Evolutionary conservation across 805 yeast species (phyloP).

Genomic region (Candida suzukii): DNA sequence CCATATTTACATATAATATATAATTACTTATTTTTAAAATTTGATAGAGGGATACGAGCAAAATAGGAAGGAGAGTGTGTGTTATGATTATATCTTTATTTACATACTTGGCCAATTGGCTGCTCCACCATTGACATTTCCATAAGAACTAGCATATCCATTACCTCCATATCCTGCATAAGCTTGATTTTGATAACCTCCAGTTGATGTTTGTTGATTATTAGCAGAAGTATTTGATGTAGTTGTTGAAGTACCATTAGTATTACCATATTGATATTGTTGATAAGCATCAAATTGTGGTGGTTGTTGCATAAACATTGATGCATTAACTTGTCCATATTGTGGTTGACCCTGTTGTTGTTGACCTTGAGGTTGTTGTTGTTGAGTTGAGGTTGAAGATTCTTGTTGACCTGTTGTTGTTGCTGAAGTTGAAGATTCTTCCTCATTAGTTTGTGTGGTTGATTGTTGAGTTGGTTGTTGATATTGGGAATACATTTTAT

Average conservation of each 20-base stretch:
- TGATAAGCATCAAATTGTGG: conserved; percentile 4
- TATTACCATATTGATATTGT: conserved; percentile 7
- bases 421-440: conserved; percentile 1
- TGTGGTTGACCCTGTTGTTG: conserved; percentile 12
- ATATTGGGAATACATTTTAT: neutral
- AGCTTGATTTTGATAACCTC: conserved; percentile 11
- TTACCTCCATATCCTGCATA: neutral
- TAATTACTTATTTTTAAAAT: no score
- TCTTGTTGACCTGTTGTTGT: conserved; percentile 3
- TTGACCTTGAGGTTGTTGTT: conserved; percentile 1
- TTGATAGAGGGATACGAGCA: no score
- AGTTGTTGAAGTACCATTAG: neutral
- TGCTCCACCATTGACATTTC: no score
- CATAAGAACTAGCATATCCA: neutral
- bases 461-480: conserved; percentile 1
- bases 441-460: neutral
- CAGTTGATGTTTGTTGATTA: neutral
- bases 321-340: conserved; percentile 3
- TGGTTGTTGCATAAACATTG: conserved; percentile 15
- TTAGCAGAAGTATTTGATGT: conserved; percentile 6
- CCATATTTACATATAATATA: no score
- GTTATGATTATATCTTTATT: no score
- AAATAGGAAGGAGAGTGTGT: no score
- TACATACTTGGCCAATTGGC: no score
- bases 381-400: conserved; percentile 4